These are phyloP conservation scores for Dalbergia oliveri DNA, from an alignment of 306 rosid genomes.

Conservation along the genomic window DNA sequence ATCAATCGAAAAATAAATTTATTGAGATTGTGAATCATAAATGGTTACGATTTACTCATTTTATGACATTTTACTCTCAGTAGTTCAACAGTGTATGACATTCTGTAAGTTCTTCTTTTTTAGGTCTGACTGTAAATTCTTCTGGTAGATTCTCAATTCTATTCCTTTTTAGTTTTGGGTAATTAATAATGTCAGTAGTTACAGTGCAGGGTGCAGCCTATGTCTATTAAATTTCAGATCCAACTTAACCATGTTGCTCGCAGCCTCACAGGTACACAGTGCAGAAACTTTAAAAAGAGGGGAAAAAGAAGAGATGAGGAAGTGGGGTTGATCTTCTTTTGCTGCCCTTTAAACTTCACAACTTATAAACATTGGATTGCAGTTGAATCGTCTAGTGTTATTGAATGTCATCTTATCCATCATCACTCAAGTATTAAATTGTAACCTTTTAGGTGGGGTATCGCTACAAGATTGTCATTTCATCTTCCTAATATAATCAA, in stretches of 20 bases:
- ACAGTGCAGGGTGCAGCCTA: conserved; percentile 12
- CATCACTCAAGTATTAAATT: conserved; percentile 25
- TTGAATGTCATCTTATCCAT: conserved; percentile 1
- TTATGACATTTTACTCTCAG: conserved; percentile 34
- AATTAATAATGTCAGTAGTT: conserved; percentile 36
- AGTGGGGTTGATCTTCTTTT: conserved; percentile 28
- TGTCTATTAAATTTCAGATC: conserved; percentile 49
- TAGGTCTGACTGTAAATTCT: conserved; percentile 15
- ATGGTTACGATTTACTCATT: conserved; percentile 32
- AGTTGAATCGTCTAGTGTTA: conserved; percentile 40
- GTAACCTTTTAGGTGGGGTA: conserved; percentile 42
- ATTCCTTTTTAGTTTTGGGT: conserved; percentile 25
- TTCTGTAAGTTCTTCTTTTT: conserved; percentile 32
- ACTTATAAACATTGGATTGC: background rate
- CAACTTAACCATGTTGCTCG: conserved; percentile 39
- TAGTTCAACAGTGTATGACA: conserved; percentile 5
- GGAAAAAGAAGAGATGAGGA: background rate
- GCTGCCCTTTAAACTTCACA: conserved; percentile 8
- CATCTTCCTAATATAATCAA: too few species aligned
- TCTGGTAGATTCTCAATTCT: conserved; percentile 28
- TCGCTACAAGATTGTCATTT: background rate
- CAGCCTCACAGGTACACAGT: background rate
- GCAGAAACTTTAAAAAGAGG: conserved; percentile 10
- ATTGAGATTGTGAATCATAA: conserved; percentile 36
- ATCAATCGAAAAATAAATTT: conserved; percentile 40